Conservation (phyloP, 306 rosid species). For the Acacia confusa region DNA sequence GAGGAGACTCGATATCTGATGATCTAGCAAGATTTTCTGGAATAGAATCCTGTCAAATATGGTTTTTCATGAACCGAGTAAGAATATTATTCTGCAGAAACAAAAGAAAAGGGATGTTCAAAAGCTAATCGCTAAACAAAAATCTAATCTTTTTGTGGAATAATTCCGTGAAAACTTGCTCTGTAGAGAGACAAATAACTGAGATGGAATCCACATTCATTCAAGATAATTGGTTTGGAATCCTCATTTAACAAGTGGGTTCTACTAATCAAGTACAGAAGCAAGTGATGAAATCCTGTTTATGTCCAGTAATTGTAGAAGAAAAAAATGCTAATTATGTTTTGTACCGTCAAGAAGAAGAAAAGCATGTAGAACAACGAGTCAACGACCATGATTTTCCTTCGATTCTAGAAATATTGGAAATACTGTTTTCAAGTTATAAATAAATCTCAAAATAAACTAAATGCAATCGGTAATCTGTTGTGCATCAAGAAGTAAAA, state of each 20-base stretch:
- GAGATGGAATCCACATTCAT: background rate
- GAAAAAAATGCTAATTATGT: background rate
- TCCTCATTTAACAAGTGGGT: background rate
- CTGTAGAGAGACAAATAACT: background rate
- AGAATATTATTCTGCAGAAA: slow-evolving; percentile 1
- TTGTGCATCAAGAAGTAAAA: background rate
- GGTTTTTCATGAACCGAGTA: slow-evolving; percentile 25
- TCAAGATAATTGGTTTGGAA: background rate
- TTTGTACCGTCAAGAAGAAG: background rate
- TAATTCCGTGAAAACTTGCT: background rate
- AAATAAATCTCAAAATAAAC: background rate
- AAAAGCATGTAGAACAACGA: background rate
- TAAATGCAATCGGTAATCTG: background rate
- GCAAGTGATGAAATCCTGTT: background rate
- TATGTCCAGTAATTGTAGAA: background rate
- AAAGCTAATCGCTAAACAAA: background rate
- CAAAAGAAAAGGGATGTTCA: slow-evolving; percentile 7
- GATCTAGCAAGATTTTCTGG: slow-evolving; percentile 46
- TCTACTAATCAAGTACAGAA: background rate
- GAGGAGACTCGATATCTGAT: slow-evolving; percentile 53
- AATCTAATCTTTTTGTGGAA: background rate
- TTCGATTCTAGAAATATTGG: background rate
- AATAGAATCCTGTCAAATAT: slow-evolving; percentile 52
- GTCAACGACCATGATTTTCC: background rate
- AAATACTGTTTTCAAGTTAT: background rate